A percentile compares a stretch with the other conserved stretches of the same genome.
phyloP scores from a whole-genome alignment of 768 basidiomycete genomes.

The Pisolithus orientalis region DNA sequence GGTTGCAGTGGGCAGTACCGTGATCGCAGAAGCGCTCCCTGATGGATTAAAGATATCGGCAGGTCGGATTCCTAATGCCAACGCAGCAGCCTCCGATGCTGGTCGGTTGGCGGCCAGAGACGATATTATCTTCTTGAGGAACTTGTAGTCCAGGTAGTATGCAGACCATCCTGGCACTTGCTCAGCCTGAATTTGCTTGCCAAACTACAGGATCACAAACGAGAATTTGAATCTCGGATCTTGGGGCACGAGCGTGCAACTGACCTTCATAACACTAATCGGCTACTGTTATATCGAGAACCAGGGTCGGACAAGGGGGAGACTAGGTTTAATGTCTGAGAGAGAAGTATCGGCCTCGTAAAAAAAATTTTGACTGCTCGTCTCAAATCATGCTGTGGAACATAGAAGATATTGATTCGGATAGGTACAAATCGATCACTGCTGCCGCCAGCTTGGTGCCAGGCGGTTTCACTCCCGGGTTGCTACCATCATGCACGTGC shows the following conservation, averaged over 20 bases:
- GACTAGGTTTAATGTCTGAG: constrained; percentile 1
- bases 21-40: constrained; percentile 27
- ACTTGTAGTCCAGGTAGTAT: constrained; percentile 98
- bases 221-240: background rate
- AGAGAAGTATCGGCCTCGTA: constrained; percentile 1
- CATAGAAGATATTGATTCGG: constrained; percentile 6
- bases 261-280: constrained; percentile 26
- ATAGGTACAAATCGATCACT: background rate
- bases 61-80: constrained; percentile 79
- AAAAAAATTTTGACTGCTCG: constrained; percentile 6
- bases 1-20: constrained; percentile 13
- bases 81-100: constrained; percentile 81
- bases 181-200: constrained; percentile 93
- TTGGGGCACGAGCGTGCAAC: background rate
- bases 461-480: background rate
- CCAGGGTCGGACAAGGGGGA: background rate
- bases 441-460: background rate
- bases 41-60: constrained; percentile 39
- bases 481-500: constrained; percentile 41
- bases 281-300: constrained; percentile 3
- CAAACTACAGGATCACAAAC: constrained; percentile 57
- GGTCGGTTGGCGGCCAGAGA: constrained; percentile 87
- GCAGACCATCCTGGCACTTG: constrained; percentile 96
- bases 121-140: constrained; percentile 96
- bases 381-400: constrained; percentile 24